Evolutionary conservation across 176 grass and related monocot genomes (phyloP).

Genomic region (Stipa capillata): DNA sequence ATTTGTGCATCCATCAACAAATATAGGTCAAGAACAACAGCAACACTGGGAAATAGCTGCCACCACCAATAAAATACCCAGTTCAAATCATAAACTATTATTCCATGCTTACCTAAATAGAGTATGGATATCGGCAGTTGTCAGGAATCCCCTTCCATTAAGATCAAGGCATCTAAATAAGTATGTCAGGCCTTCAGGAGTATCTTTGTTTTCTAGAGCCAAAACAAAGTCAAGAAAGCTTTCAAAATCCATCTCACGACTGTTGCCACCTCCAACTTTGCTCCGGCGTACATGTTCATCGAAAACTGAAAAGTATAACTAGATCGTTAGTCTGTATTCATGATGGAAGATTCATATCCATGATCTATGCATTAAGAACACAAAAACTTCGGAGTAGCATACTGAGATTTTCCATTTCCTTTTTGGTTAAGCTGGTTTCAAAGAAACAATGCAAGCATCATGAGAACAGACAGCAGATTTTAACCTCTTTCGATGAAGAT

Average conservation of each 20-base stretch:
- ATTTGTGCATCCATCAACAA: background rate
- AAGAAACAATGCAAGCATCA: background rate
- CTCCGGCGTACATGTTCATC: slow-evolving; percentile 88
- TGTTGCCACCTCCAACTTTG: slow-evolving; percentile 86
- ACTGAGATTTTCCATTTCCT: background rate
- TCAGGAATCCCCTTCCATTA: slow-evolving; percentile 85
- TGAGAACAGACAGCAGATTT: background rate
- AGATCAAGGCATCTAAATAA: slow-evolving; percentile 96
- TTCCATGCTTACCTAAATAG: slow-evolving; percentile 63
- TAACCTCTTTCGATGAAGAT: slow-evolving; percentile 98
- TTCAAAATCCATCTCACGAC: slow-evolving; percentile 97
- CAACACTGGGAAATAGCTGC: background rate
- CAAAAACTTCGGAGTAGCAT: background rate
- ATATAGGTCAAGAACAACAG: background rate
- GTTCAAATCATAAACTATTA: background rate
- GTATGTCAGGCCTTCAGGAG: slow-evolving; percentile 93
- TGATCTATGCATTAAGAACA: background rate
- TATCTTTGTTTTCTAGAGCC: slow-evolving; percentile 97
- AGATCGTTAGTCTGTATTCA: background rate
- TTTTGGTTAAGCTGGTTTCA: background rate
- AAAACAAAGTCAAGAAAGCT: slow-evolving; percentile 99
- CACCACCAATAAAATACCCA: background rate
- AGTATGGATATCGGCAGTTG: slow-evolving; percentile 90
- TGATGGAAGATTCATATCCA: background rate
- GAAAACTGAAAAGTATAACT: slow-evolving; percentile 61